Evolutionary conservation across 495 filamentous ascomycete genomes (phyloP).

Genomic region (Bacidia rubella): DNA sequence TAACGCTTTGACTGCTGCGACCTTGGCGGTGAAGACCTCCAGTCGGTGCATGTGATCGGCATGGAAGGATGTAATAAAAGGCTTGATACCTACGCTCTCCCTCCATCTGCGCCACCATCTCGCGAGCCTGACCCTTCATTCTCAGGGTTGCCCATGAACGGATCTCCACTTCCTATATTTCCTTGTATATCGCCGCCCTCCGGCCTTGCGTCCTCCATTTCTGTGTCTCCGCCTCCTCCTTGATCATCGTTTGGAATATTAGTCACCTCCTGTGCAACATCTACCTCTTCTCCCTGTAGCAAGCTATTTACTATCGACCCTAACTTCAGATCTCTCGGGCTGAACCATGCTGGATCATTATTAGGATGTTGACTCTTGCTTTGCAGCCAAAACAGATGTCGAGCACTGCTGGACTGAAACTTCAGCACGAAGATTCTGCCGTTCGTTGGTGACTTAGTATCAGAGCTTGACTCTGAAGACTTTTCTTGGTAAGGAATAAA

Average conservation of each 20-base stretch:
- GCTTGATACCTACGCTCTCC: conserved; percentile 86
- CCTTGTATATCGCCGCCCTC: conserved; percentile 28
- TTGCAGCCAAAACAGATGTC: conserved; percentile 94
- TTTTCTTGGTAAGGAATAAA: conserved; percentile 64
- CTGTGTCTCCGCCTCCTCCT: conserved; percentile 51
- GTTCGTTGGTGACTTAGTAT: conserved; percentile 51
- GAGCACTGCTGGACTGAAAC: conserved; percentile 82
- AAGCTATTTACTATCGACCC: conserved; percentile 73
- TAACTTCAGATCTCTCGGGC: conserved; percentile 63
- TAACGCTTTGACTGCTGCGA: too few species aligned
- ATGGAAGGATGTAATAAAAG: not conserved
- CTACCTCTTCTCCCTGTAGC: conserved; percentile 79
- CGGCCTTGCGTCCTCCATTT: conserved; percentile 75
- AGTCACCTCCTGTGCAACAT: conserved; percentile 65
- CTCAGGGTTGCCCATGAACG: conserved; percentile 54
- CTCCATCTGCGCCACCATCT: conserved; percentile 90
- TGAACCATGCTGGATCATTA: conserved; percentile 66
- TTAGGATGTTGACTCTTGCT: conserved; percentile 63
- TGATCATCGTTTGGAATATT: conserved; percentile 36
- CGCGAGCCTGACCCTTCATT: conserved; percentile 77
- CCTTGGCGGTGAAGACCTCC: too few species aligned
- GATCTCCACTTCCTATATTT: conserved; percentile 15
- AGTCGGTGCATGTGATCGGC: not conserved
- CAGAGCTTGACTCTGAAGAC: conserved; percentile 26
- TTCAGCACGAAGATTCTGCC: conserved; percentile 89